A percentile compares a stretch with the other conserved stretches of the same genome.
Evolutionary conservation across 2,329 filamentous ascomycete species (phyloP).

Genomic region (Aspergillus vadensis): DNA sequence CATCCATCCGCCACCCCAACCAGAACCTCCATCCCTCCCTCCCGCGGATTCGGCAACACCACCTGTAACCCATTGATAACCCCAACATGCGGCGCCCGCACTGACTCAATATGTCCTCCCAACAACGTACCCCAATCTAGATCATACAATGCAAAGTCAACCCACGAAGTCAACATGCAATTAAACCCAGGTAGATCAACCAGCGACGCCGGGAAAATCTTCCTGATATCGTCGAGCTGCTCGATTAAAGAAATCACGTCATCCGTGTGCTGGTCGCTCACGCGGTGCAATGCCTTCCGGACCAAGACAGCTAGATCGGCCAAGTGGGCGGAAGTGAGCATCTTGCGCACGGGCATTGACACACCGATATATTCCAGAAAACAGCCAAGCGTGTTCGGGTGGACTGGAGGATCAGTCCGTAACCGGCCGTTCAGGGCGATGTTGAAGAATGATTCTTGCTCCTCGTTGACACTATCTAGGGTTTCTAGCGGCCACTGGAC

Average conservation of each 20-base stretch:
- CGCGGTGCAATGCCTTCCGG: constrained; percentile 35
- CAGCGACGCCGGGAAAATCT: constrained; percentile 36
- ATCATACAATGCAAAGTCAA: constrained; percentile 36
- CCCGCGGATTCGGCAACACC: constrained; percentile 34
- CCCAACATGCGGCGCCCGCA: constrained; percentile 36
- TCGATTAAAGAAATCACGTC: constrained; percentile 36
- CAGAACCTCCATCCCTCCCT: constrained; percentile 39
- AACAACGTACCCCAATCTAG: constrained; percentile 38
- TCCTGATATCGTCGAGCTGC: constrained; percentile 34
- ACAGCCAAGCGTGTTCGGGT: constrained; percentile 42
- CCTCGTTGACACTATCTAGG: constrained; percentile 26
- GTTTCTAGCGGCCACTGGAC: constrained; percentile 33
- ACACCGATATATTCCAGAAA: constrained; percentile 43
- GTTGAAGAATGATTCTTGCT: constrained; percentile 39
- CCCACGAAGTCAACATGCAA: constrained; percentile 39
- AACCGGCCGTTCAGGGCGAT: constrained; percentile 42
- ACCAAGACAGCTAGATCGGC: constrained; percentile 40
- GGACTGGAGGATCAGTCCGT: constrained; percentile 37
- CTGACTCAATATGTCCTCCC: constrained; percentile 31
- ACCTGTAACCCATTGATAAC: constrained; percentile 38
- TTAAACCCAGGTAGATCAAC: constrained; percentile 40
- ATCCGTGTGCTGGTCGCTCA: constrained; percentile 33
- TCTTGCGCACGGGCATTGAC: constrained; percentile 24
- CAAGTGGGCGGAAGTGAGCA: constrained; percentile 32
- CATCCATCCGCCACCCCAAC: constrained; percentile 36